phyloP scores from a whole-genome alignment of 2,329 filamentous ascomycete genomes.

The Trichophyton equinum region DNA sequence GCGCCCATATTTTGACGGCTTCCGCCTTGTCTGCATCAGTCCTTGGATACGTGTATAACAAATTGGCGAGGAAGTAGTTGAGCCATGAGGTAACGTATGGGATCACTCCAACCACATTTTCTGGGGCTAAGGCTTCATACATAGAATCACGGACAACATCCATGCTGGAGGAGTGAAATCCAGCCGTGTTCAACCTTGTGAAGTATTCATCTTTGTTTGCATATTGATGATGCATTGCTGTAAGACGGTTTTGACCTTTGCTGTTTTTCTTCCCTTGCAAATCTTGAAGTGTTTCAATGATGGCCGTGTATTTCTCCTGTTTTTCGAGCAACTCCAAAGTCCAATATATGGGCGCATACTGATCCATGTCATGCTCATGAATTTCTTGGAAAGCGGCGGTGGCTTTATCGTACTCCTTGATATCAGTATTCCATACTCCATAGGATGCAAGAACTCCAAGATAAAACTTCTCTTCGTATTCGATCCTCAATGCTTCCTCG shows the following conservation, averaged over 20 bases:
- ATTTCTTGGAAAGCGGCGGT: slow-evolving; percentile 10
- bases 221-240: slow-evolving; percentile 10
- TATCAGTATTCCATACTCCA: slow-evolving; percentile 6
- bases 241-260: slow-evolving; percentile 8
- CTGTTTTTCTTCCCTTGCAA: slow-evolving; percentile 9
- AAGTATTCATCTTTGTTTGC: slow-evolving; percentile 4
- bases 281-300: slow-evolving; percentile 13
- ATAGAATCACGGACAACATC: slow-evolving; percentile 8
- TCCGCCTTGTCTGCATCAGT: slow-evolving; percentile 7
- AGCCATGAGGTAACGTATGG: slow-evolving; percentile 4
- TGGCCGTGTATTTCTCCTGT: slow-evolving; percentile 9
- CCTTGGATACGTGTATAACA: slow-evolving; percentile 6
- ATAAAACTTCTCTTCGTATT: slow-evolving; percentile 9
- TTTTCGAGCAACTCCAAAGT: slow-evolving; percentile 7
- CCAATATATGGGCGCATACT: slow-evolving; percentile 9
- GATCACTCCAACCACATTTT: neutral
- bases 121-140: slow-evolving; percentile 7
- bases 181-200: slow-evolving; percentile 7
- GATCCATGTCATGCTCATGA: slow-evolving; percentile 9
- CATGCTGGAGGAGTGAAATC: slow-evolving; percentile 3
- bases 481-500: slow-evolving; percentile 7
- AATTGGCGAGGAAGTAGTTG: slow-evolving; percentile 8
- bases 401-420: slow-evolving; percentile 8
- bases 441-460: slow-evolving; percentile 6
- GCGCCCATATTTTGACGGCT: slow-evolving; percentile 10